Conservation (phyloP, 139 green algal genomes). For the Micractinium sp. region DNA sequence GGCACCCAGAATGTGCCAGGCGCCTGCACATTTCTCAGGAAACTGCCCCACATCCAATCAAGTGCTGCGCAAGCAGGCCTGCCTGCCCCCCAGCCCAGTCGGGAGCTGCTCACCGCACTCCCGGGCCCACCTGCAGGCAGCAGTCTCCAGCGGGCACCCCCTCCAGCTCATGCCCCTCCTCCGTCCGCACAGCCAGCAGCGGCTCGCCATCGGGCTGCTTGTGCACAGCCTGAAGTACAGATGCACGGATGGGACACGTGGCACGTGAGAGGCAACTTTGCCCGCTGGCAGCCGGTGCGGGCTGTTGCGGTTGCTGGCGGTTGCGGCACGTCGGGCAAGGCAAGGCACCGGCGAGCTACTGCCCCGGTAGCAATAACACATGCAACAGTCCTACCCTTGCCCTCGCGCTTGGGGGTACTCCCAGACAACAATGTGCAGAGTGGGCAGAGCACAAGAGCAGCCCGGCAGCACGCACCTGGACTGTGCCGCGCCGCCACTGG, state of each 20-base stretch:
- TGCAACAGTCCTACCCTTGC: background rate
- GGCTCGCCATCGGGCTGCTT: slow-evolving; percentile 23
- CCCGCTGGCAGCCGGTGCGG: no score
- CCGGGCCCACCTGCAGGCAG: slow-evolving; percentile 17
- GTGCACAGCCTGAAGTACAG: slow-evolving; percentile 7
- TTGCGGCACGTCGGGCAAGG: no score
- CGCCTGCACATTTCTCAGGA: background rate
- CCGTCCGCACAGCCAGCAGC: slow-evolving; percentile 23
- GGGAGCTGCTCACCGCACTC: background rate
- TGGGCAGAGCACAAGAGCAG: background rate
- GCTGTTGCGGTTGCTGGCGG: no score
- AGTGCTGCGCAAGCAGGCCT: background rate
- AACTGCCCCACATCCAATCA: background rate
- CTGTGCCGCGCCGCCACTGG: slow-evolving; percentile 26
- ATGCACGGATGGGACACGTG: background rate
- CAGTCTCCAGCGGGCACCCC: slow-evolving; percentile 14
- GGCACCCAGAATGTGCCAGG: background rate
- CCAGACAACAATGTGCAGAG: background rate
- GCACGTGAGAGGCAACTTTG: background rate
- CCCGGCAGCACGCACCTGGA: slow-evolving; percentile 27
- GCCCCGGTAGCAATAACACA: background rate
- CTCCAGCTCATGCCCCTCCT: slow-evolving; percentile 29
- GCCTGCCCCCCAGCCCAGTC: background rate
- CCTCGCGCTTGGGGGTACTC: background rate
- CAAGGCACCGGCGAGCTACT: background rate